Evolutionary conservation across 345 rosid species (phyloP).

Genomic region (Gossypium herbaceum): DNA sequence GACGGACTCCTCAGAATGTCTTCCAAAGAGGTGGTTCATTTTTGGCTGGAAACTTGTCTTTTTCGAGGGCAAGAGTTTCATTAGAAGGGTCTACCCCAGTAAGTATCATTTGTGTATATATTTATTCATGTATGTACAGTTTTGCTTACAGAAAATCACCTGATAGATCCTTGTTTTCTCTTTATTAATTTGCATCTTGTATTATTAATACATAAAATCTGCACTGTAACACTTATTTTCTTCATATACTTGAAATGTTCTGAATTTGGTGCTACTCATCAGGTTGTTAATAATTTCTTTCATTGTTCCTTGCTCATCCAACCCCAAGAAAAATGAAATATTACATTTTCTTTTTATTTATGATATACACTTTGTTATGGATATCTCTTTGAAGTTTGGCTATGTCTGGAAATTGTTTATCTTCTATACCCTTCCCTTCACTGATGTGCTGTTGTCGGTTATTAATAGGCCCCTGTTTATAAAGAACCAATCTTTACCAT

Average conservation of each 20-base stretch:
- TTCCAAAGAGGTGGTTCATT: slow-evolving; percentile 91
- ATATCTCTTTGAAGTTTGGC: not conserved
- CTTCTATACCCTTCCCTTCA: not conserved
- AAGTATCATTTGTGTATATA: slow-evolving; percentile 26
- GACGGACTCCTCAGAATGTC: slow-evolving; percentile 71
- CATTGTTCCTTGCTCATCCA: not conserved
- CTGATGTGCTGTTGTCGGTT: not conserved
- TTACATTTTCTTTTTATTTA: not conserved
- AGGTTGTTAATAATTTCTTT: not conserved
- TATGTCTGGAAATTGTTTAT: not conserved
- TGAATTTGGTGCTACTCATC: slow-evolving; percentile 2
- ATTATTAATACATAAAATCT: not conserved
- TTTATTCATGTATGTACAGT: not conserved
- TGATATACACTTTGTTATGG: not conserved
- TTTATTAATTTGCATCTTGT: not conserved
- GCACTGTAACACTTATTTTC: not conserved
- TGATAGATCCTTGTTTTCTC: not conserved
- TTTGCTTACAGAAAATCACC: not conserved
- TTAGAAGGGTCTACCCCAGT: slow-evolving; percentile 92
- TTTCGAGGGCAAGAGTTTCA: slow-evolving; percentile 93
- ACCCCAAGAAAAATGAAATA: not conserved
- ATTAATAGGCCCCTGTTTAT: slow-evolving; percentile 68
- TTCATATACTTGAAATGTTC: slow-evolving; percentile 1
- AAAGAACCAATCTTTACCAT: slow-evolving; percentile 71
- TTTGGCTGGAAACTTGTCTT: slow-evolving; percentile 94